phyloP scores from a whole-genome alignment of 2,329 filamentous ascomycete species.

The Penicillium paneum region DNA sequence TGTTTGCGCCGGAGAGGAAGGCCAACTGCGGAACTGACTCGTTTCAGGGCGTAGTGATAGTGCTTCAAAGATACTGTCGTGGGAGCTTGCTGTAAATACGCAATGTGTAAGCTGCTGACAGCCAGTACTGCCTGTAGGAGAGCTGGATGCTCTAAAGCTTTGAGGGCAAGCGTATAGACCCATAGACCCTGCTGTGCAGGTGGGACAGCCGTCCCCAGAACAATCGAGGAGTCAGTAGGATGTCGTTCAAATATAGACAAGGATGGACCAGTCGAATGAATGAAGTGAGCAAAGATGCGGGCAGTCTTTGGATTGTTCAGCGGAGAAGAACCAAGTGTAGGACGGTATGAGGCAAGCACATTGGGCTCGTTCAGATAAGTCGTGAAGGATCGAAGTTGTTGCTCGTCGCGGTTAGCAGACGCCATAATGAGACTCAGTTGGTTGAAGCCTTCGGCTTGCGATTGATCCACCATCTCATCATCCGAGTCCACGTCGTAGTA shows the following conservation, averaged over 20 bases:
- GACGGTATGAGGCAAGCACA: slow-evolving; percentile 62
- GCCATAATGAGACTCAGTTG: slow-evolving; percentile 45
- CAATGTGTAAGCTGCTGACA: slow-evolving; percentile 80
- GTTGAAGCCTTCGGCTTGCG: slow-evolving; percentile 34
- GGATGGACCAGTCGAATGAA: slow-evolving; percentile 80
- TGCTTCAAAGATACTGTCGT: slow-evolving; percentile 83
- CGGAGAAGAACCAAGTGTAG: slow-evolving; percentile 65
- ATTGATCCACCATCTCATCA: slow-evolving; percentile 52
- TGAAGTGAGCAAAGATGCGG: slow-evolving; percentile 84
- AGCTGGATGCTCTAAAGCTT: slow-evolving; percentile 79
- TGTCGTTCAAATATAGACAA: slow-evolving; percentile 86
- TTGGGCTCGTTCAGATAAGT: slow-evolving; percentile 49
- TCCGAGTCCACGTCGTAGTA: slow-evolving; percentile 62
- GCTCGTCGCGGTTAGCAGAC: slow-evolving; percentile 45
- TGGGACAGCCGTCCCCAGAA: slow-evolving; percentile 62
- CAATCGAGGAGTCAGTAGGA: slow-evolving; percentile 66
- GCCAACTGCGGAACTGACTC: slow-evolving; percentile 72
- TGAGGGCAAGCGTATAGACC: slow-evolving; percentile 76
- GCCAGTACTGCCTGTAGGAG: slow-evolving; percentile 89
- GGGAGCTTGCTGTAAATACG: slow-evolving; percentile 71
- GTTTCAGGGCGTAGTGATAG: slow-evolving; percentile 79
- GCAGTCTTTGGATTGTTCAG: slow-evolving; percentile 77
- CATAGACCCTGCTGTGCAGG: slow-evolving; percentile 58
- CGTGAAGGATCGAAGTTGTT: slow-evolving; percentile 49
- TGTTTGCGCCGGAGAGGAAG: slow-evolving; percentile 66